Base-by-base conservation (phyloP, 257 asterid genomes). In the Primulina huaijiensis region DNA sequence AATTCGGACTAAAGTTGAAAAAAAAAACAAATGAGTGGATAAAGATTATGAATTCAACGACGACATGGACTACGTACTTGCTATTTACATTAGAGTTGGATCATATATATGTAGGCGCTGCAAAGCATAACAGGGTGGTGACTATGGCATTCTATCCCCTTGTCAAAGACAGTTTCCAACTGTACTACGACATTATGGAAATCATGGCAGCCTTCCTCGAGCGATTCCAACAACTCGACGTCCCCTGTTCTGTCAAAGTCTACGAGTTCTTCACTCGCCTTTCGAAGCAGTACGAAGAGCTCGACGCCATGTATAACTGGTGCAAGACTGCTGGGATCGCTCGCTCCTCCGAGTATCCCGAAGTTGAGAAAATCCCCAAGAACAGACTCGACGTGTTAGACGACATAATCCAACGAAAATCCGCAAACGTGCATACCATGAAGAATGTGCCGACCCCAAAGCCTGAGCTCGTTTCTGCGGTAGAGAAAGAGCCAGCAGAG, bases 341-440 rank as follows among this genome's bases (percentile, higher is more conserved):
- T 0, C 93, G 96, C 2, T 38, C 92, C 6, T 84, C 98, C 0
- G 97, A 89, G 67, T 91, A 84, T 43, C 99, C 99, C 0, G 96
- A 91, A 1, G 83, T 94, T 11, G 98, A 91, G 76, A 86, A 84
- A 58, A 88, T 91, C 69, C 67, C 93, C 1, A 89, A 79, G 31
- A 85, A 81, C 76, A 91, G 86, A 66, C 96, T 94, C 12, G 95
- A 94, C 8, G 86, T 86, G 72, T 91, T 94, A 97, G 96, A 94
- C 1, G 96, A 91, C 7, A 87, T 82, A 73, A 94, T 88, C 27
- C 77, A 79, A 1, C 94, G 92, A 31, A 94, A 82, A 68, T 78
- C 96, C 4, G 29, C 69, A 16, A 73, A 78, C 85, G 69, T 63
- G 27, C 80, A 79, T 23, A 77, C 23, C 65, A 72, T 0, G 25